Evolutionary conservation across 345 rosid species (phyloP), one percentile per base, ranked within the genome.

Genomic region (Euclidium syriacum): DNA sequence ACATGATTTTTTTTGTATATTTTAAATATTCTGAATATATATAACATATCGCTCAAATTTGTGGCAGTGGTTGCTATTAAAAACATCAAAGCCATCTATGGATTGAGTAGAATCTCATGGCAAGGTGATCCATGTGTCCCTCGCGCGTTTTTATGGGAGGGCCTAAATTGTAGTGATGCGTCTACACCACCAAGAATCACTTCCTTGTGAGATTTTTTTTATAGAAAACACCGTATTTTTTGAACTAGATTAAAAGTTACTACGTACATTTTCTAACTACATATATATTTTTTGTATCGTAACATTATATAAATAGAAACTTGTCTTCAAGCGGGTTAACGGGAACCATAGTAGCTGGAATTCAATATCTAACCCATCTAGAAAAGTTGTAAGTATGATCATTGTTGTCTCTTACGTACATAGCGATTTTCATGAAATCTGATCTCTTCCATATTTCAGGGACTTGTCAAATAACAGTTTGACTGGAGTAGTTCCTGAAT

Each of bases 71-170:
- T 78, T 36, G 78, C 87, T 0, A 78, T 78, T 0, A 61, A 0
- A 4, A 55, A 34, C 4, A 75, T 78, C 40, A 82, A 77, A 48
- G 26, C 42, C 3, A 6, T 8, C 0, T 80, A 80, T 46, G 74
- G 61, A 23, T 6, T 82, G 19, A 71, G 27, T 3, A 68, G 40
- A 47, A 65, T 67, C 19, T 10, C 71, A 26, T 85, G 85, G 90
- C 85, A 85, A 65, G 91, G 87, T 22, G 91, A 85, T 73, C 87
- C 87, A 32, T 80, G 87, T 15, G 58, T 61, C 0, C 91, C 85
- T 5, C 12, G 18, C 6, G 19, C 0, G 14, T 78, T 57, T 60
- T 1, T 3, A 36, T 79, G 87, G 87, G 71, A 71, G 0, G 81
- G 87, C 24, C 66, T 85, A 4, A 58, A 52, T 51, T 85, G 85